Base-by-base conservation (phyloP, 768 basidiomycete genomes). In the Leccinum boreale region DNA sequence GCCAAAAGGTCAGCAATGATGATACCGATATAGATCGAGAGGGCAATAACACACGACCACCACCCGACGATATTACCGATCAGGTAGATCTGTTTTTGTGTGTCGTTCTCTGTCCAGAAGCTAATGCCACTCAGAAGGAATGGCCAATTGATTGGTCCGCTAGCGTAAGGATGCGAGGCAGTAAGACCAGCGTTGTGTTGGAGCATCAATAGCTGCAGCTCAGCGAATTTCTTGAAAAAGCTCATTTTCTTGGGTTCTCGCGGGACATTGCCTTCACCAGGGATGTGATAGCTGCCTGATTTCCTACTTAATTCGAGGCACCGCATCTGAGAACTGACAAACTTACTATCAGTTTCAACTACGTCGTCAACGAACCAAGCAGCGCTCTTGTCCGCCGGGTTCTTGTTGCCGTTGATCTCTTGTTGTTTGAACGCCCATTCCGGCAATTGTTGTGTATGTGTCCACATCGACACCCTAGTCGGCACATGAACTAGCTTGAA, bases 181-280 rank as follows among this genome's bases (percentile, higher is more conserved):
- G 94, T 96, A 62, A 99, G 79, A 21, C 94, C 97, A n/a, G 97
- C 95, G 67, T 99, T 99, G 78, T 99, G 97, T 70, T 97, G 94
- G 62, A 98, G 75, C 96, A 98, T 98, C 56, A 96, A 77, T 46
- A 96, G 75, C 67, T 99, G 97, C 31, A 98, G 78, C 72, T 99
- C 96, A 28, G 78, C 84, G 66, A 95, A 98, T 75, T 99, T 98
- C 72, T 80, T 88, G 81, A 99, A 91, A 76, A 99, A 99, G 72
- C 86, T 90, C 78, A 94, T 82, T 53, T 77, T 78, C 75, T 91
- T 94, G 19, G 92, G 89, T 55, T 82, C 76, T 70, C 90, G 94
- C 12, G 77, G 56, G n/a, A 50, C 65, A 23, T 81, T 80, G 14
- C 73, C 71, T 74, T 55, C 74, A 79, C 24, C 76, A 78, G n/a